Evolutionary conservation across 2,329 filamentous ascomycete species (phyloP), one percentile per base, ranked within the genome.

Genomic region (Pseudocercospora macadamiae): DNA sequence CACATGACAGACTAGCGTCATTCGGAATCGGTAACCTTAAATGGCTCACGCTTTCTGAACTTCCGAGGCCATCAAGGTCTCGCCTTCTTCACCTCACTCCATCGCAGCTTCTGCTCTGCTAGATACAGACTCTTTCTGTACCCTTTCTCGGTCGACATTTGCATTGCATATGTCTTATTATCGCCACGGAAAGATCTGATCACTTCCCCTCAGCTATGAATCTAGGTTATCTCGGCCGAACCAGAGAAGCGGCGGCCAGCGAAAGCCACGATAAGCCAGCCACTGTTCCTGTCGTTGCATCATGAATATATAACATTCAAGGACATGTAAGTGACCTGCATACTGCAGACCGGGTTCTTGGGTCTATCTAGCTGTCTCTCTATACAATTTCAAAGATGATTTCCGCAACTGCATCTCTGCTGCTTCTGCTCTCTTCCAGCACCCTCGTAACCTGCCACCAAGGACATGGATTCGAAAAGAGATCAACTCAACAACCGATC

Each of bases 401-500:
- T 8, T 21, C 14, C 42, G 10, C 42, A 12, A 45, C 10, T 6
- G 18, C 18, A 12, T 10, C 51, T 21, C 7, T 36, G 9, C 37
- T 54, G 12, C 6, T 34, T 21, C 23, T 14, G 10, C 7, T 19
- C 23, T 49, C 12, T 25, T 14, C 18, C 21, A 10, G 12, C 23
- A 8, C 14, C 14, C 9, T 42, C 1, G 44, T 21, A 16, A 10
- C 25, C 1, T 23, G 45, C 37, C 52, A 60, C 16, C 48, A 36
- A 18, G 34, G 30, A 19, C 53, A 55, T 37, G 28, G 28, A 32
- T 12, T 32, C 12, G 6, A 32, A 6, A 32, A 32, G 28, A 32
- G 28, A 12, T 32, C 28, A 32, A 6, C 28, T 12, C 52, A 57
- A 12, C 54, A 59, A 18, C 60, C 60, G 3, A 55, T 63, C 5